Evolutionary conservation across 129 eudicot genomes (phyloP).

Genomic region (Daucus carota): DNA sequence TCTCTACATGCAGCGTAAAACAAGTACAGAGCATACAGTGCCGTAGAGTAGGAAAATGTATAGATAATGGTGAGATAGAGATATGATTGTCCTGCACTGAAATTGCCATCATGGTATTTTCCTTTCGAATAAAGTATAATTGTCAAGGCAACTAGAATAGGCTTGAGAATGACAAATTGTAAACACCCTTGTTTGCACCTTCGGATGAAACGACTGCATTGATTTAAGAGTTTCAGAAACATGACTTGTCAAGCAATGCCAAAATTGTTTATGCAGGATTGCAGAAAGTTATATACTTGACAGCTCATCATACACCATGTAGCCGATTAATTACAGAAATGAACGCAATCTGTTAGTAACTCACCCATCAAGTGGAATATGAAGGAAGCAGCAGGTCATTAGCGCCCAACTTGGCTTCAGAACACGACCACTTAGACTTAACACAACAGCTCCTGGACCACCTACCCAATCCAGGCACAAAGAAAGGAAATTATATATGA

Average conservation of each 20-base stretch:
- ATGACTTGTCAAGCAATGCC: not conserved
- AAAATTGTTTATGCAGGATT: not conserved
- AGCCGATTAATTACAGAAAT: not conserved
- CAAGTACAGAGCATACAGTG: slow-evolving; percentile 73
- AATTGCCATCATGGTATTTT: slow-evolving; percentile 79
- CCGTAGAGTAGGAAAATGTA: slow-evolving; percentile 70
- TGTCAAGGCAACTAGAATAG: slow-evolving; percentile 62
- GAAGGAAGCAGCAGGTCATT: slow-evolving; percentile 91
- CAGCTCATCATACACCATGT: not conserved
- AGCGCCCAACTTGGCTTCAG: slow-evolving; percentile 72
- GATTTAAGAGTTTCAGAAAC: slow-evolving; percentile 15
- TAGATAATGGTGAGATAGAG: slow-evolving; percentile 81
- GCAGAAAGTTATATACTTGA: too few relatives aligned
- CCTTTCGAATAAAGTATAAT: slow-evolving; percentile 73
- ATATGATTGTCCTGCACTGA: slow-evolving; percentile 63
- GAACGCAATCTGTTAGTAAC: slow-evolving; percentile 3
- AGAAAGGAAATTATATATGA: slow-evolving; percentile 81
- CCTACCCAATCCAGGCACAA: slow-evolving; percentile 98
- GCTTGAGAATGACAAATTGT: slow-evolving; percentile 94
- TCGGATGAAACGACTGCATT: slow-evolving; percentile 84
- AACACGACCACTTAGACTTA: slow-evolving; percentile 73
- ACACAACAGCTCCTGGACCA: slow-evolving; percentile 95
- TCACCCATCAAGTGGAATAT: slow-evolving; percentile 87
- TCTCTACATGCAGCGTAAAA: slow-evolving; percentile 90
- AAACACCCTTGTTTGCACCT: slow-evolving; percentile 93